These are phyloP conservation scores for Starmerella scarabaei DNA, from an alignment of 805 yeast species.

Conservation along the genomic window DNA sequence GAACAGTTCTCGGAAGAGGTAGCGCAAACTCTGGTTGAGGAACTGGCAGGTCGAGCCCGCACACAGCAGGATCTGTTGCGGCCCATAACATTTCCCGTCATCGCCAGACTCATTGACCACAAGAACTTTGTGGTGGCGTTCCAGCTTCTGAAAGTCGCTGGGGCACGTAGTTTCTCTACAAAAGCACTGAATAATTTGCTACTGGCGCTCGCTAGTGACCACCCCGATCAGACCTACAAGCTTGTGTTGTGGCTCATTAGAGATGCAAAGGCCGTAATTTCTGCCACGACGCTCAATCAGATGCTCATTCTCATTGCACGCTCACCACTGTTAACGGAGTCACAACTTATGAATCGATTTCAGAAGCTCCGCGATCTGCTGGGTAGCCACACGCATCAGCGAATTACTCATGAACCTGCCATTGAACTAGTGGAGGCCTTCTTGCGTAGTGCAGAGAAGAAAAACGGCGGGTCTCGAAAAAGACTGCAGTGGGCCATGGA, in stretches of 20 bases:
- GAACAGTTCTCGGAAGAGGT: background rate
- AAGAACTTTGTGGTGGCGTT: slow-evolving; percentile 13
- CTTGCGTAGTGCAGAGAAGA: slow-evolving; percentile 16
- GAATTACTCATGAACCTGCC: slow-evolving; percentile 10
- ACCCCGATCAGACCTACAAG: slow-evolving; percentile 18
- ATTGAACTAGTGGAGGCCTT: slow-evolving; percentile 21
- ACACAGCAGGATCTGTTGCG: background rate
- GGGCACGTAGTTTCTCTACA: slow-evolving; percentile 8
- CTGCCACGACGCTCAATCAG: slow-evolving; percentile 15
- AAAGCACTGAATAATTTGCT: slow-evolving; percentile 12
- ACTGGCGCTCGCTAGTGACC: slow-evolving; percentile 15
- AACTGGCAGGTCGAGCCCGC: background rate
- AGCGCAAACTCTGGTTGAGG: background rate
- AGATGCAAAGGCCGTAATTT: slow-evolving; percentile 9
- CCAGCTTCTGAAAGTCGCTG: slow-evolving; percentile 16
- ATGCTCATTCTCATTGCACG: slow-evolving; percentile 20
- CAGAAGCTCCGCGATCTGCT: slow-evolving; percentile 16
- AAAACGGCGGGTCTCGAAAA: slow-evolving; percentile 20
- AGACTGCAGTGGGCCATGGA: slow-evolving; percentile 25
- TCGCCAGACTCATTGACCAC: slow-evolving; percentile 10
- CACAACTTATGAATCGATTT: slow-evolving; percentile 20
- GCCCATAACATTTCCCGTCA: background rate
- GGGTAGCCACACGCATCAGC: background rate
- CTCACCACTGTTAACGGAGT: slow-evolving; percentile 18
- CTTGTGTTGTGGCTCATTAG: slow-evolving; percentile 21